Percentiles rank a stretch among this genome's conserved stretches.
These are phyloP conservation scores for Cryphonectria japonica DNA, from an alignment of 2,329 filamentous ascomycete genomes.

Conservation along the genomic window DNA sequence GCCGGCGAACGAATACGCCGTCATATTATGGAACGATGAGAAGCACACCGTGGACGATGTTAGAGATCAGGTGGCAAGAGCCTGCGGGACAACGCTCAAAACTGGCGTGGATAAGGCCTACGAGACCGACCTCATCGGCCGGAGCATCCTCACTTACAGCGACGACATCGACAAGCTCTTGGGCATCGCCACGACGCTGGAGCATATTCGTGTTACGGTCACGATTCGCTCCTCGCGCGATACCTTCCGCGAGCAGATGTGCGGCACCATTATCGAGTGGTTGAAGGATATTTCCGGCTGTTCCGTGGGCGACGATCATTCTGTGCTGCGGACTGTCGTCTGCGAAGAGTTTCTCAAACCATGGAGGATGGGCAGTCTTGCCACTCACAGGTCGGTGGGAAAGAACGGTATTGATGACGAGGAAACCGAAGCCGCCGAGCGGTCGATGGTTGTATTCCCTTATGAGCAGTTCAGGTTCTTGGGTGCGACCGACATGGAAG, in stretches of 20 bases:
- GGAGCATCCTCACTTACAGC: conserved; percentile 81
- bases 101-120: conserved; percentile 78
- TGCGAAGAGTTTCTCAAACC: conserved; percentile 90
- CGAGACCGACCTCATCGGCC: conserved; percentile 86
- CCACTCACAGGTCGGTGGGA: conserved; percentile 77
- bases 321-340: conserved; percentile 78
- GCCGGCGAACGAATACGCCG: conserved; percentile 74
- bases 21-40: conserved; percentile 97
- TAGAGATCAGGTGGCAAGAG: conserved; percentile 83
- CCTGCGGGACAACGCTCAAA: conserved; percentile 72
- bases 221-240: conserved; percentile 92
- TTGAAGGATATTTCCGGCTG: conserved; percentile 90
- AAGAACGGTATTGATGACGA: conserved; percentile 83
- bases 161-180: conserved; percentile 74
- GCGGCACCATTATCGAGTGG: conserved; percentile 96
- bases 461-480: conserved; percentile 39
- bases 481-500: conserved; percentile 37
- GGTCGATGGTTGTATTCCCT: conserved; percentile 42
- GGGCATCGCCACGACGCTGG: conserved; percentile 80
- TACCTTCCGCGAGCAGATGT: conserved; percentile 98
- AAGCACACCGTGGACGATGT: conserved; percentile 97
- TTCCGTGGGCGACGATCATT: conserved; percentile 76
- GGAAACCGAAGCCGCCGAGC: conserved; percentile 57
- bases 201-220: conserved; percentile 94
- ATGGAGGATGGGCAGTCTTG: conserved; percentile 86